phyloP scores from a whole-genome alignment of 306 rosid genomes.

The Fragaria nilgerrensis region DNA sequence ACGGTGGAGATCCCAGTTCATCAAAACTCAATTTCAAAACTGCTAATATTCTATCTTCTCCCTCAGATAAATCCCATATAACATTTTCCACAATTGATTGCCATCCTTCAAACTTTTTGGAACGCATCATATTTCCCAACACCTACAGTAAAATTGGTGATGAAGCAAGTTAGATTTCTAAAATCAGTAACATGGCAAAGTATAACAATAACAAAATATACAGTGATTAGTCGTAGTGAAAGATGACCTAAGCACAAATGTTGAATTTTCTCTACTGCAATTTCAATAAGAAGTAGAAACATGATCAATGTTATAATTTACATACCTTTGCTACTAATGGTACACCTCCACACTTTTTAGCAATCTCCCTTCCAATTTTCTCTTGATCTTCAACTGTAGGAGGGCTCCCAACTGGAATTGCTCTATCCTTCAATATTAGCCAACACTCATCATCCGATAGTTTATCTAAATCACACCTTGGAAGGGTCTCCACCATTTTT shows the following conservation, averaged over 20 bases:
- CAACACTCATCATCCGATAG: neutral
- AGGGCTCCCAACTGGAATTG: neutral
- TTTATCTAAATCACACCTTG: neutral
- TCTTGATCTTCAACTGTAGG: neutral
- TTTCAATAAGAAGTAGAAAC: neutral
- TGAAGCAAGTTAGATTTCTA: neutral
- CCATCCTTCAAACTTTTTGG: neutral
- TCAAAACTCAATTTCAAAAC: neutral
- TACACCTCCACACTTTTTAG: neutral
- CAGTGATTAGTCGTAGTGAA: neutral
- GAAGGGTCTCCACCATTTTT: neutral
- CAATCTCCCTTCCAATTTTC: neutral
- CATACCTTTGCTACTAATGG: neutral
- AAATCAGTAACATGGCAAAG: neutral
- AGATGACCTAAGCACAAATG: no score
- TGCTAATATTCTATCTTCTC: neutral
- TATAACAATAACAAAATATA: neutral
- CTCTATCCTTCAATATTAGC: neutral
- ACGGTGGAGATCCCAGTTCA: neutral
- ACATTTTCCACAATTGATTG: neutral
- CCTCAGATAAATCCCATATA: neutral
- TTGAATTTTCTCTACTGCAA: neutral
- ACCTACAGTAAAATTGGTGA: neutral
- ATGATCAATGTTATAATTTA: neutral
- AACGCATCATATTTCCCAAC: neutral